Conservation (phyloP, 306 rosid genomes). For the Canavalia gladiata region DNA sequence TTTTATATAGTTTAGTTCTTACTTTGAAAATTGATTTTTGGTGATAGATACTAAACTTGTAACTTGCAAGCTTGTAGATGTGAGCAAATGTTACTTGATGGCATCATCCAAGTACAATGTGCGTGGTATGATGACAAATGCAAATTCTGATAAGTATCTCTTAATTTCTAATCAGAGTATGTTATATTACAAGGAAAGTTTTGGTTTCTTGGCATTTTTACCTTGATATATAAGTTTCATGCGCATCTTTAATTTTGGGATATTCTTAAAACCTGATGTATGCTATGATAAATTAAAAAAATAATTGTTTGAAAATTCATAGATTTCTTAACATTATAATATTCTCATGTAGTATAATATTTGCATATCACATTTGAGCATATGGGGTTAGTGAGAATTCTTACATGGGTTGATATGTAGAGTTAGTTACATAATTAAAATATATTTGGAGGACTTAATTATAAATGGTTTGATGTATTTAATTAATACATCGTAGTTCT, state of each 20-base stretch:
- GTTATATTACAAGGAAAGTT: too few species aligned
- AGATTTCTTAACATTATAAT: not conserved
- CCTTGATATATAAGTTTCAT: not conserved
- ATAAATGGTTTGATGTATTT: constrained; percentile 16
- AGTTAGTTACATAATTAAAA: not conserved
- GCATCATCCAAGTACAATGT: not conserved
- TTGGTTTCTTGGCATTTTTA: not conserved
- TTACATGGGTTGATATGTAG: not conserved
- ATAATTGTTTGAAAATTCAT: not conserved
- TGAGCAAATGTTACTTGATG: constrained; percentile 20
- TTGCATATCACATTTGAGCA: not conserved
- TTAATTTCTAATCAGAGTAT: not conserved
- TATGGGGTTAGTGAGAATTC: not conserved
- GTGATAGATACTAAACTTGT: not conserved
- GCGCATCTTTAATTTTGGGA: not conserved
- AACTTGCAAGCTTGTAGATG: not conserved
- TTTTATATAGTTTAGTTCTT: not conserved
- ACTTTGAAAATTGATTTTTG: constrained; percentile 20
- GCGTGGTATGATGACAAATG: too few species aligned
- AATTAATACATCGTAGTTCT: not conserved
- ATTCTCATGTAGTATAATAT: too few species aligned
- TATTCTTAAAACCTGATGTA: not conserved
- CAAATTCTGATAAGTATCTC: not conserved
- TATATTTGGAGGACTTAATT: not conserved
- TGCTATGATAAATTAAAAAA: not conserved